Percentiles rank a stretch among this genome's conserved stretches.
Conservation (phyloP, 805 yeast genomes). For the Yamadazyma akitaensis region DNA sequence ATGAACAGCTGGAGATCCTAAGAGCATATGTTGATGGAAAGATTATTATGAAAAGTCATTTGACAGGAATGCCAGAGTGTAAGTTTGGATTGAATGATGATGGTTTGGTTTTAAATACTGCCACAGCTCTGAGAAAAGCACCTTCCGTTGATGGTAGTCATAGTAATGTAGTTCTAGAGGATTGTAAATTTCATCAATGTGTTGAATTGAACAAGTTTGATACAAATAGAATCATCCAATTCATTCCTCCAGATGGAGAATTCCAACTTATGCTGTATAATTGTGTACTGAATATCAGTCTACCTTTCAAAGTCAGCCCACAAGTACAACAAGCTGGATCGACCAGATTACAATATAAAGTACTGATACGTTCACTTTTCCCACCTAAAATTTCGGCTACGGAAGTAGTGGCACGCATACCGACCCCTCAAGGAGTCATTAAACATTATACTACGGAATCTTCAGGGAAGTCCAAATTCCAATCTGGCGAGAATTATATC, state of each 20-base stretch:
- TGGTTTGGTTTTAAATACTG: slow-evolving; percentile 23
- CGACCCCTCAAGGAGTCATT: slow-evolving; percentile 52
- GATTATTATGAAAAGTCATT: slow-evolving; percentile 63
- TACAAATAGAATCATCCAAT: slow-evolving; percentile 57
- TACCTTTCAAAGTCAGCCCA: slow-evolving; percentile 71
- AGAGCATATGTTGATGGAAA: slow-evolving; percentile 75
- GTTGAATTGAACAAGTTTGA: slow-evolving; percentile 72
- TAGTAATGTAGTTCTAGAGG: slow-evolving; percentile 52
- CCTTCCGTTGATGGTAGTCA: slow-evolving; percentile 28
- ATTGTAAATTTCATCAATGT: slow-evolving; percentile 84
- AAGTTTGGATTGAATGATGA: slow-evolving; percentile 71
- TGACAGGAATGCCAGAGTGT: slow-evolving; percentile 83
- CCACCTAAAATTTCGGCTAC: slow-evolving; percentile 58
- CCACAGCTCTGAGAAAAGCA: slow-evolving; percentile 34
- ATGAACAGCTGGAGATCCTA: slow-evolving; percentile 59
- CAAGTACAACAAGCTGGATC: slow-evolving; percentile 44
- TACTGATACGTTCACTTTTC: slow-evolving; percentile 62
- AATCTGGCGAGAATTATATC: slow-evolving; percentile 60
- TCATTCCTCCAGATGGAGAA: slow-evolving; percentile 85
- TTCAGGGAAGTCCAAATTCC: slow-evolving; percentile 68
- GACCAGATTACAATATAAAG: slow-evolving; percentile 48
- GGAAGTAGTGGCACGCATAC: slow-evolving; percentile 60
- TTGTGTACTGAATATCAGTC: slow-evolving; percentile 45
- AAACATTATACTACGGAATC: slow-evolving; percentile 32
- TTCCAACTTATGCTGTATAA: slow-evolving; percentile 78